Evolutionary conservation across 208 protist species (phyloP).

Genomic region (Vickermania spadyakhi): DNA sequence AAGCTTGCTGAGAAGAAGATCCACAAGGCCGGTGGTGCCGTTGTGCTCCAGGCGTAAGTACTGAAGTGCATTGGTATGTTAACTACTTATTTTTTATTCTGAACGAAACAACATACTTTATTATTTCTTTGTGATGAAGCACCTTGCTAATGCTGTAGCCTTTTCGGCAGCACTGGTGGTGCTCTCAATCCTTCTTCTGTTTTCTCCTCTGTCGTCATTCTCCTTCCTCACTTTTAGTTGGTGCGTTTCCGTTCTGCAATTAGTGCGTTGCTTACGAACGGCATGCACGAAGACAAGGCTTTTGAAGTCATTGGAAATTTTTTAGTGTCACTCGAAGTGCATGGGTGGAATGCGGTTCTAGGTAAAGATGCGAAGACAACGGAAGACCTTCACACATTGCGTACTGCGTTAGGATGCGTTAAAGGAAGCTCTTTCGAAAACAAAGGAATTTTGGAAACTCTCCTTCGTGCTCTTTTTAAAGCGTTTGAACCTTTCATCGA

Average conservation of each 20-base stretch:
- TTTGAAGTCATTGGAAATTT: conserved; percentile 18
- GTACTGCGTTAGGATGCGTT: no score
- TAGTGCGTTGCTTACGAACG: no score
- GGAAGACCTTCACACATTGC: no score
- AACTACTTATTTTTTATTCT: conserved; percentile 10
- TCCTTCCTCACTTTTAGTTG: no score
- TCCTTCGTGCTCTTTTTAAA: background rate
- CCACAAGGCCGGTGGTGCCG: conserved; percentile 97
- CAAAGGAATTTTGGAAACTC: background rate
- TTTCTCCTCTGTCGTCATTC: no score
- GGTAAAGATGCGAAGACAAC: no score
- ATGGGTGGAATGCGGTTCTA: no score
- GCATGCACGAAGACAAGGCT: conserved; percentile 20
- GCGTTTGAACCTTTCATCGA: background rate
- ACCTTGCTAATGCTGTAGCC: background rate
- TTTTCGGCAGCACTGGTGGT: no score
- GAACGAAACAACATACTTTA: background rate
- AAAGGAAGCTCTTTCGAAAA: background rate
- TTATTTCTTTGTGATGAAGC: conserved; percentile 13
- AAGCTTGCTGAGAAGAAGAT: conserved; percentile 99
- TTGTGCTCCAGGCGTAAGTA: conserved; percentile 95
- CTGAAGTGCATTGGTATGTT: no score
- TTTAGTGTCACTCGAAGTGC: conserved; percentile 10
- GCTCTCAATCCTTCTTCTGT: no score
- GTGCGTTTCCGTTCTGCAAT: no score